Base-by-base conservation (phyloP, 1,284 basidiomycete genomes). In the Apiotrichum mycotoxinovorans region DNA sequence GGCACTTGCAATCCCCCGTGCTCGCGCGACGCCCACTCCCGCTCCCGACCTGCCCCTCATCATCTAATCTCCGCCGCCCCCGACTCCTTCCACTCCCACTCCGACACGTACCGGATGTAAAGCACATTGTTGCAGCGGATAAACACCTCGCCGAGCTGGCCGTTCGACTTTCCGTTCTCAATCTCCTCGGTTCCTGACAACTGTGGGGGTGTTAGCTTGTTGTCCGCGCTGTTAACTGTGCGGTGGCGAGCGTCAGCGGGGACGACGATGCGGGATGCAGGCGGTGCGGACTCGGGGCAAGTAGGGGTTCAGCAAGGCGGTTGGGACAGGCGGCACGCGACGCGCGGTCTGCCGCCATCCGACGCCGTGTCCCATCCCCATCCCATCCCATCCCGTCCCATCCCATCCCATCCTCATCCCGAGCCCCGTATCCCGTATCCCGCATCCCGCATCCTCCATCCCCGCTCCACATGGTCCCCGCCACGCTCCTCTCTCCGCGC, bases 141-240 rank as follows among this genome's bases (percentile, higher is more conserved):
- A 79, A 98, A 97, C 52, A 99, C 94, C 80, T 99, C 96, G 65
- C 96, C 96, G 26, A 99, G 81, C 22, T 92, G 88, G 47, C 96
- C 96, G 67, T 92, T 96, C 17, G 92, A 94, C 76, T 91, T 86
- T 51, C 94, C 95, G 69, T 97, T 90, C 78, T 97, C 92, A 70
- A 90, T 95, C 79, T 99, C 96, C 78, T 98, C 96, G 2, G 96
- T 94, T 77, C 98, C 98, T 44, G 94, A 94, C 52, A 99, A 83
- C 92, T 96, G 69, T 38, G 44, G 8, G 15, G 37, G 47, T 58
- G 23, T 55, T 38, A 38, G 15, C 18, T 9, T n/a, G 37, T 9
- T n/a, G 37, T 7, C 15, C 37, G 18, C 37, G 37, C 4, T 15
- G 37, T 5, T 30, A 30, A n/a, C n/a, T n/a, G n/a, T n/a, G n/a